Base-by-base conservation (phyloP, 1,284 basidiomycete genomes). In the Fomitopsis pinicola region DNA sequence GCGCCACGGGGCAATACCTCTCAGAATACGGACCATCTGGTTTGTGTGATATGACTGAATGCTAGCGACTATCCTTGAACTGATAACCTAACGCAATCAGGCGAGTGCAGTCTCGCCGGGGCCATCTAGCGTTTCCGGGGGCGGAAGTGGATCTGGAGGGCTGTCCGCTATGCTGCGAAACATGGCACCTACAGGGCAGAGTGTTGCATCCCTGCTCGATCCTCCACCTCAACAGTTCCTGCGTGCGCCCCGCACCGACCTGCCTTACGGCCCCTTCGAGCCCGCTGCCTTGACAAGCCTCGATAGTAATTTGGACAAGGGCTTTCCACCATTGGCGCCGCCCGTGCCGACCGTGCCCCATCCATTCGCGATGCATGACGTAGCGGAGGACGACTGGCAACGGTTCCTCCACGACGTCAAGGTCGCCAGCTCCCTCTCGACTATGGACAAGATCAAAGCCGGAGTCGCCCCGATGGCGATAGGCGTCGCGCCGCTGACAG, bases 321-420 rank as follows among this genome's bases (percentile, higher is more conserved):
- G 64, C n/a, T 67, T 70, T 60, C 59, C 63, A 9, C 44, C 58
- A 10, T 22, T 57, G 10, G 54, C 63, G 8, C 70, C 70, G 12
- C 54, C 57, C 5, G 59, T 55, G 5, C 2, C 42, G 26, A 45
- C 53, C n/a, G 50, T 56, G 46, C 74, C 74, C 14, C 79, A 81
- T 65, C 78, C 79, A 10, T 80, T 81, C 62, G 62, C 61, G 15
- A 66, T 71, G 48, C 76, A 77, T 64, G 78, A 80, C 64, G 69
- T 81, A 8, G 68, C 59, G 9, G 74, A 80, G 67, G 64, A 64
- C 9, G 80, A 81, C 65, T 81, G 80, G 80, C 42, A 52, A 40
- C 59, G 59, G 8, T 72, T 72, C 63, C 33, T 72, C 57, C 59
- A 59, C 30, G 66, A 71, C 45, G 48, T 71, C 42, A 64, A 62